A percentile compares a stretch with the other conserved stretches of the same genome.
Evolutionary conservation across 495 filamentous ascomycete genomes (phyloP).

Genomic region (Trichoderma orchidacearum): DNA sequence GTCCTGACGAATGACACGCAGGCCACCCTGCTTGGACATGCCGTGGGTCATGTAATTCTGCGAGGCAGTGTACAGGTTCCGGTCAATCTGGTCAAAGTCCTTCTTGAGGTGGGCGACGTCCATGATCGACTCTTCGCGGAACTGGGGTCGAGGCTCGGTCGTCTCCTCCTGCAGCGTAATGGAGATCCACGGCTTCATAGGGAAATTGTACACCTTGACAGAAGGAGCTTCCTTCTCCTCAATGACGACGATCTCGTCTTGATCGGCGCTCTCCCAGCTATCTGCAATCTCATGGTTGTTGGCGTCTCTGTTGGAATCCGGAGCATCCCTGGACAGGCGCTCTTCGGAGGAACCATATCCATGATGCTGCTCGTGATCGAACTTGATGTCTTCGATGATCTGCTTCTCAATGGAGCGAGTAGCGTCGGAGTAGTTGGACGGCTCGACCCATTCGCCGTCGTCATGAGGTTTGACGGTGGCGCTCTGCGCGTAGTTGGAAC

Average conservation of each 20-base stretch:
- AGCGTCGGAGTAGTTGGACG: background rate
- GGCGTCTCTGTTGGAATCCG: conserved; percentile 42
- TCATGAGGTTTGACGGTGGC: conserved; percentile 12
- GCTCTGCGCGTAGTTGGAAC: conserved; percentile 33
- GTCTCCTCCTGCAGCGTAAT: conserved; percentile 42
- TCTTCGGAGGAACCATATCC: conserved; percentile 29
- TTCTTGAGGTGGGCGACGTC: conserved; percentile 91
- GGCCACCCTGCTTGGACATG: conserved; percentile 77
- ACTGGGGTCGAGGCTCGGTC: conserved; percentile 32
- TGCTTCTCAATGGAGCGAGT: background rate
- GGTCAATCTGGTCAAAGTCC: conserved; percentile 93
- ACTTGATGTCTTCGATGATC: background rate
- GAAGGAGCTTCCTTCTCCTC: conserved; percentile 49
- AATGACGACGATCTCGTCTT: conserved; percentile 54
- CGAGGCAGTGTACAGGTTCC: conserved; percentile 81
- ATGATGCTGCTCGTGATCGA: background rate
- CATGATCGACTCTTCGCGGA: conserved; percentile 60
- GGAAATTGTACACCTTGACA: conserved; percentile 83
- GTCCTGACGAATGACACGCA: conserved; percentile 86
- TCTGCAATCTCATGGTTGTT: conserved; percentile 43
- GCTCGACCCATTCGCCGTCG: conserved; percentile 13
- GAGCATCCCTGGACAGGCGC: conserved; percentile 32
- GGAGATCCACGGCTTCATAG: conserved; percentile 85
- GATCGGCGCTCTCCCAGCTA: conserved; percentile 68
- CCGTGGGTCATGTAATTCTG: conserved; percentile 87